Evolutionary conservation across 2,329 filamentous ascomycete genomes (phyloP).

Genomic region (Cladosporium colombiae): DNA sequence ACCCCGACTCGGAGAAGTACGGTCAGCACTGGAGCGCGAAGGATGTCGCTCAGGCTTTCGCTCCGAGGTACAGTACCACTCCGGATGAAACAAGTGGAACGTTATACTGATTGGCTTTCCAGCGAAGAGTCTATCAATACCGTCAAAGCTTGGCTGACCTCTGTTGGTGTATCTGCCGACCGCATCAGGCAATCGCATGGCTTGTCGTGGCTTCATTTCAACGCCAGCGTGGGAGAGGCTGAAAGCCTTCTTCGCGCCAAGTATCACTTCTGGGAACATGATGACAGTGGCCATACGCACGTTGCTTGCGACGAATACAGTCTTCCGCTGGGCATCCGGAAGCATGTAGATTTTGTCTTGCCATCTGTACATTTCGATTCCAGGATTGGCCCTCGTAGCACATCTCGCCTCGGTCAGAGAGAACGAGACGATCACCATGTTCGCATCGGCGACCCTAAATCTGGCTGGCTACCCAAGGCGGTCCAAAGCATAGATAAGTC

Average conservation of each 20-base stretch:
- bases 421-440: conserved; percentile 28
- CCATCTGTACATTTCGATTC: conserved; percentile 45
- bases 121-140: conserved; percentile 49
- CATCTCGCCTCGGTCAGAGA: conserved; percentile 16
- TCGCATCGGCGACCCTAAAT: conserved; percentile 30
- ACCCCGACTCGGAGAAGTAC: conserved; percentile 45
- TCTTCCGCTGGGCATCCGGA: conserved; percentile 32
- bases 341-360: conserved; percentile 41
- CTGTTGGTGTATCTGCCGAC: conserved; percentile 51
- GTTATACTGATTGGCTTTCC: conserved; percentile 13
- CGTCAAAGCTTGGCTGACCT: conserved; percentile 57
- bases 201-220: conserved; percentile 57
- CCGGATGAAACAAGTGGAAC: conserved; percentile 16
- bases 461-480: conserved; percentile 38
- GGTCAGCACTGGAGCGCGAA: conserved; percentile 47
- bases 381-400: conserved; percentile 32
- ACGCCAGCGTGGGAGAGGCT: conserved; percentile 56
- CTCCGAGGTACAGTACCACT: conserved; percentile 36
- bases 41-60: conserved; percentile 47
- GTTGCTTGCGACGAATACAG: conserved; percentile 44
- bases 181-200: conserved; percentile 54
- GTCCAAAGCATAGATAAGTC: conserved; percentile 25
- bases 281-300: conserved; percentile 43
- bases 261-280: conserved; percentile 51
- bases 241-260: conserved; percentile 56